Evolutionary conservation across 139 green algal species (phyloP).

Genomic region (Tetratostichococcus sp.): DNA sequence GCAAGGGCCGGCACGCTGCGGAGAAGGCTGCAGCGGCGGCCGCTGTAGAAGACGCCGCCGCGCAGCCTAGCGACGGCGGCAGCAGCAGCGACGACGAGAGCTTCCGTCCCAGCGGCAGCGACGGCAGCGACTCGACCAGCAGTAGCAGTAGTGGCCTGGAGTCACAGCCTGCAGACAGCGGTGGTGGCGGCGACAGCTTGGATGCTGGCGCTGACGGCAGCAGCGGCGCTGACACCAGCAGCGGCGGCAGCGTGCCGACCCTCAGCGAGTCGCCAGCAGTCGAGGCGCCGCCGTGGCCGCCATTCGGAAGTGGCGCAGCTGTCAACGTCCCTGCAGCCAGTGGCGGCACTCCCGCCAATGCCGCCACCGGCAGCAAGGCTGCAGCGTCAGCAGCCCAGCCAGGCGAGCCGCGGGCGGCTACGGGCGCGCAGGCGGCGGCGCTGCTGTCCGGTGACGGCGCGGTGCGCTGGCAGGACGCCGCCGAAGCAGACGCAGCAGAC

Average conservation of each 20-base stretch:
- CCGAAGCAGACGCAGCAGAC: background rate
- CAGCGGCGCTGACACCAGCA: background rate
- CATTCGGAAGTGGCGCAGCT: background rate
- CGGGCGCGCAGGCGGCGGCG: background rate
- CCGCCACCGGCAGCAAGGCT: too few relatives aligned
- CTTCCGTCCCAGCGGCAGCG: background rate
- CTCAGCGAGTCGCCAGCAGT: conserved; percentile 17
- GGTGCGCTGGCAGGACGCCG: background rate
- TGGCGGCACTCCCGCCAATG: background rate
- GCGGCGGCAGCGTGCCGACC: background rate
- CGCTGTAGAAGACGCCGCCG: background rate
- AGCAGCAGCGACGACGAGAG: background rate
- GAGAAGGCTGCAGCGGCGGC: conserved; percentile 1
- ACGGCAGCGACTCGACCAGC: too few relatives aligned
- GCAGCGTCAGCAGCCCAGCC: too few relatives aligned
- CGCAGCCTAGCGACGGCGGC: background rate
- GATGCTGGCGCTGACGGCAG: background rate
- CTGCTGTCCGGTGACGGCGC: background rate
- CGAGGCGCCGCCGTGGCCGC: background rate
- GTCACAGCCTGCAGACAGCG: background rate
- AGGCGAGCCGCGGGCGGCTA: background rate
- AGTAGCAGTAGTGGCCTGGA: too few relatives aligned
- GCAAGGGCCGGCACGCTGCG: background rate
- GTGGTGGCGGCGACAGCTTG: background rate
- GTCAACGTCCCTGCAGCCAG: background rate